These are phyloP conservation scores for Talaromyces adpressus DNA, from an alignment of 495 filamentous ascomycete species.

Conservation along the genomic window DNA sequence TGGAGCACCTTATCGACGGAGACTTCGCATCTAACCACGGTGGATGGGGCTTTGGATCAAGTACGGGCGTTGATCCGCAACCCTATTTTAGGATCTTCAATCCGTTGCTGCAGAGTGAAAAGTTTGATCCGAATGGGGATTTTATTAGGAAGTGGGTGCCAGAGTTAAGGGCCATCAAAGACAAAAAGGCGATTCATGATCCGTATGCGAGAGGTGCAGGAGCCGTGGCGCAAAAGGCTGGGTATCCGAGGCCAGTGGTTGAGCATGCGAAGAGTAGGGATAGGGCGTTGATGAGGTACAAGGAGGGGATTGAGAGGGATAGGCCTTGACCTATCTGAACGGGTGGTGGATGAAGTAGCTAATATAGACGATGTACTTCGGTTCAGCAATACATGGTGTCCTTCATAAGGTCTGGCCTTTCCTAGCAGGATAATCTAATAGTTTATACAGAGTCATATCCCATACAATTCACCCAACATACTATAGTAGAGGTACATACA, in stretches of 20 bases:
- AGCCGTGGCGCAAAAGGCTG: constrained; percentile 49
- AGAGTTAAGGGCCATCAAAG: constrained; percentile 51
- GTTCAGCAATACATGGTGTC: too few relatives aligned
- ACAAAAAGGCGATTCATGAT: constrained; percentile 61
- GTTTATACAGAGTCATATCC: too few relatives aligned
- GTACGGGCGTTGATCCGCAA: constrained; percentile 82
- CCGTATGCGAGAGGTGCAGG: constrained; percentile 64
- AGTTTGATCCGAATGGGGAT: constrained; percentile 54
- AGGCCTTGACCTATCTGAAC: background rate
- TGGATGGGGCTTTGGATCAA: constrained; percentile 81
- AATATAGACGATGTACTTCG: too few relatives aligned
- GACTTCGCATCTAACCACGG: constrained; percentile 92
- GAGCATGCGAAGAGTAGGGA: constrained; percentile 63
- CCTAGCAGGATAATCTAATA: too few relatives aligned
- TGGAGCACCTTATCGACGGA: constrained; percentile 81
- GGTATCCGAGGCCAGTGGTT: constrained; percentile 71
- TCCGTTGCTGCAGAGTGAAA: constrained; percentile 77
- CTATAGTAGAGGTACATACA: too few relatives aligned
- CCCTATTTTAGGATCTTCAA: constrained; percentile 93
- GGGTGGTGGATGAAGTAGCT: too few relatives aligned
- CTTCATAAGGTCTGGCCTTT: too few relatives aligned
- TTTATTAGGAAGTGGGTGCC: constrained; percentile 57
- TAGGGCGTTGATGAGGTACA: constrained; percentile 64
- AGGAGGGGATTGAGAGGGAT: constrained; percentile 24
- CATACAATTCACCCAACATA: too few relatives aligned